Evolutionary conservation across 108 stramenopile genomes (phyloP).

Genomic region (Pseudonitzschia delicatissima): DNA sequence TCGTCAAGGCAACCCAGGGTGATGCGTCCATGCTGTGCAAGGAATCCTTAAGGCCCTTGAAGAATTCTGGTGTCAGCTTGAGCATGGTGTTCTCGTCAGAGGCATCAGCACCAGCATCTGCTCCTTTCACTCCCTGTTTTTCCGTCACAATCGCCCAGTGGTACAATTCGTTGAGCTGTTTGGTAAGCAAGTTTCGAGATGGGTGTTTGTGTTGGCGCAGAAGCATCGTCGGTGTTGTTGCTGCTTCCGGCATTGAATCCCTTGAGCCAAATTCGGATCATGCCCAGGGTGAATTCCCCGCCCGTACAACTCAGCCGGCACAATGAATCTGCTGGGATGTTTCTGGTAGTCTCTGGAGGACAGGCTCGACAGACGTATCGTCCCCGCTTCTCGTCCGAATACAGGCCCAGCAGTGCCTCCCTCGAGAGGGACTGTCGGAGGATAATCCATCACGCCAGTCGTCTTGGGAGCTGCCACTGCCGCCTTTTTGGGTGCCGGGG

Average conservation of each 20-base stretch:
- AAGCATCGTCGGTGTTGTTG: background rate
- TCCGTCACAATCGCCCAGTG: conserved; percentile 48
- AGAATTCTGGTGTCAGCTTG: conserved; percentile 41
- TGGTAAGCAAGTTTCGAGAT: background rate
- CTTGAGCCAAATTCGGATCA: conserved; percentile 35
- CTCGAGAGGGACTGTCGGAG: conserved; percentile 29
- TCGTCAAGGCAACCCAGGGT: conserved; percentile 42
- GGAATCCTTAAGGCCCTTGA: conserved; percentile 35
- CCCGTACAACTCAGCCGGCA: conserved; percentile 50
- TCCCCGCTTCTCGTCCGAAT: conserved; percentile 44
- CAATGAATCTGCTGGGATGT: conserved; percentile 44
- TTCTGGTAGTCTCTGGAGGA: conserved; percentile 39
- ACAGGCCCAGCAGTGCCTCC: conserved; percentile 32
- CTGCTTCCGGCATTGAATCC: conserved; percentile 6
- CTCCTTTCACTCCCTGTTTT: conserved; percentile 6
- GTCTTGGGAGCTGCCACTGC: conserved; percentile 4
- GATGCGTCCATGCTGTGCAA: conserved; percentile 40
- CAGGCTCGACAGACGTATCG: conserved; percentile 50
- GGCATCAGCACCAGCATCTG: background rate
- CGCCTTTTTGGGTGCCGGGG: background rate
- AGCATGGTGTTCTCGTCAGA: background rate
- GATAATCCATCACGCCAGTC: conserved; percentile 50
- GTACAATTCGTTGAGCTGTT: conserved; percentile 31
- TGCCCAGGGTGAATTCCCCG: conserved; percentile 38
- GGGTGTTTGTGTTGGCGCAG: background rate